A percentile compares a stretch with the other conserved stretches of the same genome.
These are phyloP conservation scores for Bolboschoenus planiculmis DNA, from an alignment of 176 grass and related monocot genomes.

Conservation along the genomic window DNA sequence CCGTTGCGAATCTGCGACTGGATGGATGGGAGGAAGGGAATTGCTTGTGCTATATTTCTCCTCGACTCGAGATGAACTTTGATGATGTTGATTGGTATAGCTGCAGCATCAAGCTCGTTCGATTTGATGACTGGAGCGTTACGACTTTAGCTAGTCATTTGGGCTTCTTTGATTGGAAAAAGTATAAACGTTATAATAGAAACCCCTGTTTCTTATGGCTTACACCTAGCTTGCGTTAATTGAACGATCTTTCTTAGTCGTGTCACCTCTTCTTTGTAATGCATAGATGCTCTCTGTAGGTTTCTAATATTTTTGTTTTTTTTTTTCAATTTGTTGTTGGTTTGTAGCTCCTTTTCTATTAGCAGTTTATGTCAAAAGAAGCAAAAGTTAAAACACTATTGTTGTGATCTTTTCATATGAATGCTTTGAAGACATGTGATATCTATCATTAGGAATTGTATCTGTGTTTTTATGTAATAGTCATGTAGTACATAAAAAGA, in stretches of 20 bases:
- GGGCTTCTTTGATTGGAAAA: neutral
- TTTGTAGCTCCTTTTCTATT: neutral
- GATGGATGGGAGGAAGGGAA: neutral
- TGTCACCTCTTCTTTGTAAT: neutral
- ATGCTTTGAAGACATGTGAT: neutral
- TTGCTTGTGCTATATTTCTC: neutral
- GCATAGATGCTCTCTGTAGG: neutral
- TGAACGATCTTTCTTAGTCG: neutral
- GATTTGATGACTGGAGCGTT: neutral
- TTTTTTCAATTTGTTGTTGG: neutral
- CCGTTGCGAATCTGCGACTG: neutral
- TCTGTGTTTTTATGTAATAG: no score
- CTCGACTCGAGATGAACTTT: neutral
- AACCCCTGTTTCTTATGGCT: neutral
- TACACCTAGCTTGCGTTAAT: neutral
- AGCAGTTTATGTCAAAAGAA: neutral
- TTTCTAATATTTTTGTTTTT: neutral
- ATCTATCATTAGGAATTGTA: neutral
- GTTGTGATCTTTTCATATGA: neutral
- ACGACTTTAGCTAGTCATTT: neutral
- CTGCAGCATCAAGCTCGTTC: neutral
- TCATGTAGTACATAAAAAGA: no score
- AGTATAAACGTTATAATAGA: neutral
- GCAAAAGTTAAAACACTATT: neutral
- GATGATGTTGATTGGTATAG: neutral